Conservation (phyloP, 495 filamentous ascomycete genomes). For the Filosporella fistucella region DNA sequence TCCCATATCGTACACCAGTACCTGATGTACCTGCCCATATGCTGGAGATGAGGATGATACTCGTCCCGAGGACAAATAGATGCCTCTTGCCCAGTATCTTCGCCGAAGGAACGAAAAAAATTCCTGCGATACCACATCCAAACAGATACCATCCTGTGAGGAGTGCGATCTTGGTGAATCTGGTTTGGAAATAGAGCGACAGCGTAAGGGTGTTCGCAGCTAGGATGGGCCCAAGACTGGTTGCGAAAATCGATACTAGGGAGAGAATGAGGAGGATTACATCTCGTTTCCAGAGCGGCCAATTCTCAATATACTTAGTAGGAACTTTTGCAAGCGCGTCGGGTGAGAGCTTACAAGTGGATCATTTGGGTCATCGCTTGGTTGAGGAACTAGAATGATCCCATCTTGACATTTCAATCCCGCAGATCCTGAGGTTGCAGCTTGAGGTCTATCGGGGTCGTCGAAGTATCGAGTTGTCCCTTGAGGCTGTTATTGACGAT, state of each 20-base stretch:
- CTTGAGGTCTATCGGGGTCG: constrained; percentile 41
- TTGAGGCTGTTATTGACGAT: constrained; percentile 20
- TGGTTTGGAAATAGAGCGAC: constrained; percentile 46
- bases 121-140: constrained; percentile 73
- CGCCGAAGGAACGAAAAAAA: constrained; percentile 82
- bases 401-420: constrained; percentile 63
- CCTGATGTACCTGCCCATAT: constrained; percentile 71
- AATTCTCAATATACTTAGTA: constrained; percentile 55
- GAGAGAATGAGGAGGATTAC: constrained; percentile 74
- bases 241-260: constrained; percentile 73
- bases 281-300: constrained; percentile 86
- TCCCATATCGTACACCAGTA: no score
- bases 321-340: not conserved
- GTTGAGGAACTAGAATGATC: constrained; percentile 72
- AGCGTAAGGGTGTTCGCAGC: constrained; percentile 81
- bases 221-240: constrained; percentile 75
- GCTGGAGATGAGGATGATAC: constrained; percentile 66
- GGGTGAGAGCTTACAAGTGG: constrained; percentile 46
- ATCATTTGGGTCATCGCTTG: constrained; percentile 65
- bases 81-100: constrained; percentile 91
- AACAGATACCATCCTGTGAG: constrained; percentile 86
- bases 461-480: constrained; percentile 65
- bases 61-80: constrained; percentile 72
- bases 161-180: constrained; percentile 69
- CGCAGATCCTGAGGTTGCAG: constrained; percentile 31